Percentiles rank a stretch among this genome's conserved stretches.
Evolutionary conservation across 805 yeast species (phyloP).

Genomic region (Saccharomycopsis schoenii): DNA sequence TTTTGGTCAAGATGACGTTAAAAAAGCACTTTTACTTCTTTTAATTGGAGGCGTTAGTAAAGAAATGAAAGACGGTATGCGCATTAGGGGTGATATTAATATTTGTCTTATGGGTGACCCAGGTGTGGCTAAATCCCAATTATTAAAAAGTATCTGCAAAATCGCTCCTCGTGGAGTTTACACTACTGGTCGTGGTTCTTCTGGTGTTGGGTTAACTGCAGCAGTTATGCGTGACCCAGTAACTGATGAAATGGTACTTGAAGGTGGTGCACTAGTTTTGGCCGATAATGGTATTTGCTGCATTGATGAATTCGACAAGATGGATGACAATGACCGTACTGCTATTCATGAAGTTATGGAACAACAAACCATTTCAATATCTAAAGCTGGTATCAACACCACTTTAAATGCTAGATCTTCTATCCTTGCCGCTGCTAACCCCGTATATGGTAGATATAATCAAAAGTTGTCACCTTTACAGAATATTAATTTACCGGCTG

Average conservation of each 20-base stretch:
- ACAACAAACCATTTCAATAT: slow-evolving; percentile 94
- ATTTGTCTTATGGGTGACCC: slow-evolving; percentile 98
- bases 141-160: slow-evolving; percentile 80
- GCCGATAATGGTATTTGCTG: slow-evolving; percentile 98
- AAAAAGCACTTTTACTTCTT: slow-evolving; percentile 75
- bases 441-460: slow-evolving; percentile 89
- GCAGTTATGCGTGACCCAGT: slow-evolving; percentile 98
- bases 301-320: slow-evolving; percentile 97
- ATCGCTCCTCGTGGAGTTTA: slow-evolving; percentile 95
- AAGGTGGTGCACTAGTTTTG: slow-evolving; percentile 94
- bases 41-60: slow-evolving; percentile 95
- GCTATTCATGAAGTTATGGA: slow-evolving; percentile 99
- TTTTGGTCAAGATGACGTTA: slow-evolving; percentile 87
- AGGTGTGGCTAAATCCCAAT: slow-evolving; percentile 97
- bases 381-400: slow-evolving; percentile 96
- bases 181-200: slow-evolving; percentile 97
- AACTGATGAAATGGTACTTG: slow-evolving; percentile 97
- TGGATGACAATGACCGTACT: slow-evolving; percentile 95
- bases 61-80: slow-evolving; percentile 92
- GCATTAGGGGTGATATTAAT: slow-evolving; percentile 94
- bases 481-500: slow-evolving; percentile 94
- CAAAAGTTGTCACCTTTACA: slow-evolving; percentile 85
- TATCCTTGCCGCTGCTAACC: slow-evolving; percentile 97
- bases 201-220: slow-evolving; percentile 97
- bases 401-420: slow-evolving; percentile 93